phyloP scores from a whole-genome alignment of 352 stramenopile species.

The Albugo candida region DNA sequence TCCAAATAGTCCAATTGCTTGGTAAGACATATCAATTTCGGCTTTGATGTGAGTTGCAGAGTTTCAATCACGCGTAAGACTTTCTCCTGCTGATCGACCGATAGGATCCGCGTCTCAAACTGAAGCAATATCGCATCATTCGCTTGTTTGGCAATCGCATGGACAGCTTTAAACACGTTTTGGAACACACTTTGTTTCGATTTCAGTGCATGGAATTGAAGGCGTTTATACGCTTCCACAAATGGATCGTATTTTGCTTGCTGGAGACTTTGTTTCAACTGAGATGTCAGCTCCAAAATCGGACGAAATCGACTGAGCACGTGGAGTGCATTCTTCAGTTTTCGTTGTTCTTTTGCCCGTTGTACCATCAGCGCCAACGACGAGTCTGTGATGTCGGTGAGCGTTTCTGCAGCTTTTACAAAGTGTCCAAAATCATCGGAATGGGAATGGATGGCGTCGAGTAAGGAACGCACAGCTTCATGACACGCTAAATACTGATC shows the following conservation, averaged over 20 bases:
- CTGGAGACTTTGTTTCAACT: conserved; percentile 50
- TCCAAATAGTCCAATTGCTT: conserved; percentile 49
- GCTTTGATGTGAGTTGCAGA: conserved; percentile 39
- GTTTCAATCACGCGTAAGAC: conserved; percentile 17
- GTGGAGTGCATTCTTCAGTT: conserved; percentile 49
- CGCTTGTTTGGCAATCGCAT: conserved; percentile 34
- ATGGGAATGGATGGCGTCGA: conserved; percentile 38
- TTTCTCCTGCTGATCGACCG: conserved; percentile 37
- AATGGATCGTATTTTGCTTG: conserved; percentile 41
- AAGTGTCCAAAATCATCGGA: conserved; percentile 35
- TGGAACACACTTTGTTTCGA: conserved; percentile 36
- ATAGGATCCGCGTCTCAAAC: conserved; percentile 40
- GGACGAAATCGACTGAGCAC: conserved; percentile 45
- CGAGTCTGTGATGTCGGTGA: conserved; percentile 37
- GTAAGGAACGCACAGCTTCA: conserved; percentile 41
- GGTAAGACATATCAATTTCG: conserved; percentile 33
- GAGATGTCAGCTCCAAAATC: conserved; percentile 51
- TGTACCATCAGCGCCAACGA: conserved; percentile 63
- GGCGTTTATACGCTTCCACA: conserved; percentile 39
- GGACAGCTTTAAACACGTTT: conserved; percentile 26
- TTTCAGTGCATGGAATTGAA: conserved; percentile 49
- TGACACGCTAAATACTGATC: conserved; percentile 72
- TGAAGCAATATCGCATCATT: conserved; percentile 36
- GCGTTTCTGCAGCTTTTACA: conserved; percentile 23
- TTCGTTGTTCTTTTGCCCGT: conserved; percentile 47